phyloP scores from a whole-genome alignment of 192 early-diverging fungal species.

The Neocallimastix lanati region DNA sequence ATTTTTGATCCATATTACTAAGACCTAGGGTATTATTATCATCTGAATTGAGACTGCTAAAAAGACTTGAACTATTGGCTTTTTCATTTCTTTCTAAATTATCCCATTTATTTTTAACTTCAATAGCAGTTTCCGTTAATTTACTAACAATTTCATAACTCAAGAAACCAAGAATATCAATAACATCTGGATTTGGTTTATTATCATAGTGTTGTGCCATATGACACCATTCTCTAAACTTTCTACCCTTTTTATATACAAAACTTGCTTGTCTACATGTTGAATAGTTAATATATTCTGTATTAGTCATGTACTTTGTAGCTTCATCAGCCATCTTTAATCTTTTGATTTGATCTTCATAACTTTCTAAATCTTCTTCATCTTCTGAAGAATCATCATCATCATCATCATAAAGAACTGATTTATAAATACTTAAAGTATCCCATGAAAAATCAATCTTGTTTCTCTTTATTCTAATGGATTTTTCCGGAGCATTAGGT shows the following conservation, averaged over 20 bases:
- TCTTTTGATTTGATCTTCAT: conserved; percentile 71
- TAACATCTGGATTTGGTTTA: conserved; percentile 80
- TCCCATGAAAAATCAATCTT: conserved; percentile 90
- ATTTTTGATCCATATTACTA: conserved; percentile 48
- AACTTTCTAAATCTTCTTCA: conserved; percentile 68
- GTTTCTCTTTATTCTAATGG: conserved; percentile 19
- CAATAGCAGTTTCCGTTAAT: conserved; percentile 71
- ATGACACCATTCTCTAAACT: conserved; percentile 88
- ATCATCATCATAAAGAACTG: conserved; percentile 52
- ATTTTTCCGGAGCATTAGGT: neutral
- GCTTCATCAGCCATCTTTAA: conserved; percentile 76
- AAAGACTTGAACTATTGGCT: neutral
- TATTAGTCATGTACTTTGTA: conserved; percentile 84
- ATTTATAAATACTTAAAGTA: conserved; percentile 57
- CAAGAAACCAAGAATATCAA: conserved; percentile 91
- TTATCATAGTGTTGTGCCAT: conserved; percentile 76
- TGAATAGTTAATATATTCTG: conserved; percentile 97
- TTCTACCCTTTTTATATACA: conserved; percentile 79
- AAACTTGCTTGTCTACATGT: conserved; percentile 97
- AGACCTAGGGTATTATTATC: neutral
- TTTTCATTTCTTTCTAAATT: neutral
- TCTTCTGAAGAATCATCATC: conserved; percentile 71
- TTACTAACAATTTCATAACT: conserved; percentile 86
- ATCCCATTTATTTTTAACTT: conserved; percentile 24
- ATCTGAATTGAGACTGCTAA: neutral